phyloP scores from a whole-genome alignment of 2,329 filamentous ascomycete genomes.

The Clarireedia monteithiana region DNA sequence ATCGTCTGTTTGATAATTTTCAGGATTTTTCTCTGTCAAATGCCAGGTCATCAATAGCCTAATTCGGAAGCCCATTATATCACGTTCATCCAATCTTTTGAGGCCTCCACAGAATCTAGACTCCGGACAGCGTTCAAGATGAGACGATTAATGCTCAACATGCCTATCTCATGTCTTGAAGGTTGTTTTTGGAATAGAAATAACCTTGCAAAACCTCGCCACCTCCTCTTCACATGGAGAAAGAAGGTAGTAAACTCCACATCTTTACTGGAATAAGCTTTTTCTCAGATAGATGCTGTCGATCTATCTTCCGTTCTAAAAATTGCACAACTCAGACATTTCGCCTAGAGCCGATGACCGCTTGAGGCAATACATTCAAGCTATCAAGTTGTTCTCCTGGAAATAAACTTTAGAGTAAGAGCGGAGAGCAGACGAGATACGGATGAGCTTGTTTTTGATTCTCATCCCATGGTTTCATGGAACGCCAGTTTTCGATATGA shows the following conservation, averaged over 20 bases:
- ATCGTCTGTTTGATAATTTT: constrained; percentile 12
- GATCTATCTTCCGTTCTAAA: not conserved
- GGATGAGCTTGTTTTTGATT: constrained; percentile 14
- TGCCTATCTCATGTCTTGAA: not conserved
- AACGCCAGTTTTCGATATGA: not conserved
- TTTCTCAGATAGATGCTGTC: not conserved
- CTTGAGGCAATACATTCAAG: not conserved
- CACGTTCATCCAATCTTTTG: not conserved
- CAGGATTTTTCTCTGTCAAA: not conserved
- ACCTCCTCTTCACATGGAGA: not conserved
- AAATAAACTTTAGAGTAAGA: not conserved
- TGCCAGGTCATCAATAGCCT: constrained; percentile 1
- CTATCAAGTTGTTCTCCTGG: not conserved
- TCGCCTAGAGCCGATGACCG: not conserved
- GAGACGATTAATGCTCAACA: not conserved
- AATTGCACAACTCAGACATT: not conserved
- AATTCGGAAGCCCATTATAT: constrained; percentile 4
- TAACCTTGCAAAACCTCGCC: not conserved
- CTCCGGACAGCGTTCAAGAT: not conserved
- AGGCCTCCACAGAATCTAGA: not conserved
- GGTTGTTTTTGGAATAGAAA: not conserved
- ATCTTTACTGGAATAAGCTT: not conserved
- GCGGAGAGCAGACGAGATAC: constrained; percentile 24
- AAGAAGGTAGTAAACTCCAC: not conserved
- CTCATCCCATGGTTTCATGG: constrained; percentile 10